Percentiles rank a stretch among this genome's conserved stretches.
Conservation (phyloP, 805 yeast genomes). For the Saccharomycodes ludwigii region DNA sequence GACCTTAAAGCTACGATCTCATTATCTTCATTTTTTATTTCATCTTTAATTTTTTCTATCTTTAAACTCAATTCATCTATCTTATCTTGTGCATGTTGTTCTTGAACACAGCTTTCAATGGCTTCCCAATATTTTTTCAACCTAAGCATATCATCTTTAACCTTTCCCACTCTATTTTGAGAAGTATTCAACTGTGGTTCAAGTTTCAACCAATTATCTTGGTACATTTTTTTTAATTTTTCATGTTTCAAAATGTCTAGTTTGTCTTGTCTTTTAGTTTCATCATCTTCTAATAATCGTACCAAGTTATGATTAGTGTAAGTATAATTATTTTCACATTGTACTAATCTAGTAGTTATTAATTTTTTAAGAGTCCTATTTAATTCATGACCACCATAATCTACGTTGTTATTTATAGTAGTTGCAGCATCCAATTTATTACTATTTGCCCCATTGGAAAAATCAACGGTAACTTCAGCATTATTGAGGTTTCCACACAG, state of each 20-base stretch:
- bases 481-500: no score
- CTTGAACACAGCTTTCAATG: conserved; percentile 7
- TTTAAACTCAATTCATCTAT: conserved; percentile 4
- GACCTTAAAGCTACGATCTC: conserved; percentile 20
- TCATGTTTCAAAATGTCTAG: conserved; percentile 28
- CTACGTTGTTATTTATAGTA: conserved; percentile 9
- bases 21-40: conserved; percentile 7
- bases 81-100: no score
- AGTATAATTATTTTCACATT: conserved; percentile 20
- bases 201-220: no score
- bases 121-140: conserved; percentile 7
- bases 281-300: conserved; percentile 18
- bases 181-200: conserved; percentile 15
- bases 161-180: conserved; percentile 15
- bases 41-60: conserved; percentile 6
- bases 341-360: conserved; percentile 26
- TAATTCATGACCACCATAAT: conserved; percentile 11
- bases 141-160: conserved; percentile 11
- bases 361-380: conserved; percentile 27
- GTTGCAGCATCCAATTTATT: conserved; percentile 9
- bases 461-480: no score
- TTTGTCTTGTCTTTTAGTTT: conserved; percentile 28
- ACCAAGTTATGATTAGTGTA: conserved; percentile 14
- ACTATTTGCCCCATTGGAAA: conserved; percentile 8
- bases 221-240: conserved; percentile 25